phyloP scores from a whole-genome alignment of 345 rosid genomes.

The Linum tenue region DNA sequence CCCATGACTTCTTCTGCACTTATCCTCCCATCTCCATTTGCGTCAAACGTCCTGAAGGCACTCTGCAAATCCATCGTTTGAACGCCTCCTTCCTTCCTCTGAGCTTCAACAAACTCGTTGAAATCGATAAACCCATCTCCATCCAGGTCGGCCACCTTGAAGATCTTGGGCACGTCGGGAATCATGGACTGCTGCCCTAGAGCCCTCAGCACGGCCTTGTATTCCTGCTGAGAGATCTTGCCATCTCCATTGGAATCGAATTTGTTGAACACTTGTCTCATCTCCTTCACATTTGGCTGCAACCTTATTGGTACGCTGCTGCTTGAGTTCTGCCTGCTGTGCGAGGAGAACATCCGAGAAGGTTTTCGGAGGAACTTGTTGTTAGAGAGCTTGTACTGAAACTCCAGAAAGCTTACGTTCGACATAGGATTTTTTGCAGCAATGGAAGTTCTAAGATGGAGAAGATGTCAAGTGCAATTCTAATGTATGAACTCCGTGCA shows the following conservation, averaged over 20 bases:
- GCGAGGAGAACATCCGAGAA: constrained; percentile 48
- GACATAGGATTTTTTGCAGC: constrained; percentile 25
- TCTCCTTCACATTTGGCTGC: constrained; percentile 52
- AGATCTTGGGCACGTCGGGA: constrained; percentile 53
- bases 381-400: constrained; percentile 63
- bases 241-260: constrained; percentile 78
- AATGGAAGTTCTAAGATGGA: background rate
- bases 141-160: constrained; percentile 55
- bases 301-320: constrained; percentile 14
- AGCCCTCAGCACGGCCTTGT: constrained; percentile 58
- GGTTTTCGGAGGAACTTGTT: constrained; percentile 47
- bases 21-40: constrained; percentile 65
- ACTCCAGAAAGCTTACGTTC: constrained; percentile 49
- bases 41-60: constrained; percentile 60
- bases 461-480: background rate
- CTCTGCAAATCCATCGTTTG: constrained; percentile 41
- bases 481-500: background rate
- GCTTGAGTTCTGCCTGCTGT: constrained; percentile 45
- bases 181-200: constrained; percentile 36
- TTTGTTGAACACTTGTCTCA: constrained; percentile 61
- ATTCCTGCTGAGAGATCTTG: constrained; percentile 68
- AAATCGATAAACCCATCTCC: constrained; percentile 85
- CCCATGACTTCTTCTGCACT: constrained; percentile 69
- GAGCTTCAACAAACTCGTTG: constrained; percentile 60
- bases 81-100: constrained; percentile 54